Conservation (phyloP, 2,329 filamentous ascomycete species). For the Pyrenophora seminiperda region DNA sequence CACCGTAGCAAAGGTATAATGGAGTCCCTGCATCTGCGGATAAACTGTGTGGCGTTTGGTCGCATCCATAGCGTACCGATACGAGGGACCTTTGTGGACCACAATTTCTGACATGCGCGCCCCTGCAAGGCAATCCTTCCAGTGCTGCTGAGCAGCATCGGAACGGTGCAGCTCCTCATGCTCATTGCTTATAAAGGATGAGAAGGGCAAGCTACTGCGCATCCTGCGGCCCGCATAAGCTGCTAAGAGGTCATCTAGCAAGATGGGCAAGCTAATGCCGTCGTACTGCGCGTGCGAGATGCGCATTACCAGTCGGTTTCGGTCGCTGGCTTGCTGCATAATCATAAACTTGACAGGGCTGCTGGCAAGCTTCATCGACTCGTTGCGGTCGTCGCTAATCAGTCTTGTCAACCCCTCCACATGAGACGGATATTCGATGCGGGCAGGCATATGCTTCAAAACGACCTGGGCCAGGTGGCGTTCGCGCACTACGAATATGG, state of each 20-base stretch:
- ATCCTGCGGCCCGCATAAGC: constrained; percentile 2
- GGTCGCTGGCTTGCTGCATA: not conserved
- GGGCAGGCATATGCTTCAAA: not conserved
- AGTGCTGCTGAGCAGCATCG: not conserved
- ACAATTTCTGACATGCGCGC: not conserved
- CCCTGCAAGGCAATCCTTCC: not conserved
- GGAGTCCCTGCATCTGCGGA: not conserved
- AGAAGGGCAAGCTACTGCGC: not conserved
- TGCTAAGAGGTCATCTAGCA: constrained; percentile 11
- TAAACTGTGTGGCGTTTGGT: not conserved
- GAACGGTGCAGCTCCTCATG: not conserved
- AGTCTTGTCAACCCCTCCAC: not conserved
- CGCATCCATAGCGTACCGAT: not conserved
- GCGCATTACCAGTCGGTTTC: constrained; percentile 9
- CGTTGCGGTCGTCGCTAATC: not conserved
- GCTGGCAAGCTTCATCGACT: not conserved
- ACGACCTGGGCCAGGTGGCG: not conserved
- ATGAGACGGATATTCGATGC: not conserved
- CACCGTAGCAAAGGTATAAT: constrained; percentile 39
- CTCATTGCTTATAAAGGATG: not conserved
- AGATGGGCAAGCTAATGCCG: constrained; percentile 11
- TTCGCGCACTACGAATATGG: constrained; percentile 6
- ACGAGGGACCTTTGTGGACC: not conserved
- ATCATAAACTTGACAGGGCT: not conserved
- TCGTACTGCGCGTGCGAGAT: constrained; percentile 24